Conservation (phyloP, 2,329 filamentous ascomycete genomes). For the Septoria petroselini region DNA sequence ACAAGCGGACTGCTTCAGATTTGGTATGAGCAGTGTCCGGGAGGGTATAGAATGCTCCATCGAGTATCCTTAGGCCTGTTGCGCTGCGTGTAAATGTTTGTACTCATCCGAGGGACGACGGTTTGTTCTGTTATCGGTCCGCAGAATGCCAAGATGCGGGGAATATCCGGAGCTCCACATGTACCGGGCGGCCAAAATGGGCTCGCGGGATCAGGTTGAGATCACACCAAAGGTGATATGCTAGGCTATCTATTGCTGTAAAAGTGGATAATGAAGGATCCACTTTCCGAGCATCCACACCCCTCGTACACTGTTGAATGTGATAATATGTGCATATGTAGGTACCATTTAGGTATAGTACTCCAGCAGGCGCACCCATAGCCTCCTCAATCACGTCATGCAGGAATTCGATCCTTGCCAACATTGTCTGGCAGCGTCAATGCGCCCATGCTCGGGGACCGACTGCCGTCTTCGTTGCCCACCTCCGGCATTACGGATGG, state of each 20-base stretch:
- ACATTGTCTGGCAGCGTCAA: constrained; percentile 3
- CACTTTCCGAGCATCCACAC: constrained; percentile 1
- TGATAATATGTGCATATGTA: constrained; percentile 4
- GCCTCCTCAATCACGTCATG: constrained; percentile 1
- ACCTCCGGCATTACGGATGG: not conserved
- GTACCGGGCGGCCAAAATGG: constrained; percentile 1
- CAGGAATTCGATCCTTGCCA: constrained; percentile 4
- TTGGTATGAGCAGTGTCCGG: constrained; percentile 4
- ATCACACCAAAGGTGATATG: constrained; percentile 4
- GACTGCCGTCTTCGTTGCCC: constrained; percentile 1
- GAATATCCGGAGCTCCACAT: constrained; percentile 2
- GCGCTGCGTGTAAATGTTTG: constrained; percentile 6
- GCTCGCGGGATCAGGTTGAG: constrained; percentile 2
- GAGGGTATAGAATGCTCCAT: constrained; percentile 4
- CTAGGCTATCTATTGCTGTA: constrained; percentile 4
- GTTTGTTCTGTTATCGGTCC: constrained; percentile 4
- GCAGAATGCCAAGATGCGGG: constrained; percentile 3
- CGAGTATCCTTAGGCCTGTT: constrained; percentile 5
- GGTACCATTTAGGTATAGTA: constrained; percentile 3
- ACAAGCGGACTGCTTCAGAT: constrained; percentile 5
- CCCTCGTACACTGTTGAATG: constrained; percentile 2
- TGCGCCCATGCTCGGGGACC: constrained; percentile 2
- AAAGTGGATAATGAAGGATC: constrained; percentile 1
- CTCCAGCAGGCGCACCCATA: too few species aligned
- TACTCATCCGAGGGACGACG: constrained; percentile 5